Conservation (phyloP, 2,329 filamentous ascomycete genomes). For the Fusarium humuli region DNA sequence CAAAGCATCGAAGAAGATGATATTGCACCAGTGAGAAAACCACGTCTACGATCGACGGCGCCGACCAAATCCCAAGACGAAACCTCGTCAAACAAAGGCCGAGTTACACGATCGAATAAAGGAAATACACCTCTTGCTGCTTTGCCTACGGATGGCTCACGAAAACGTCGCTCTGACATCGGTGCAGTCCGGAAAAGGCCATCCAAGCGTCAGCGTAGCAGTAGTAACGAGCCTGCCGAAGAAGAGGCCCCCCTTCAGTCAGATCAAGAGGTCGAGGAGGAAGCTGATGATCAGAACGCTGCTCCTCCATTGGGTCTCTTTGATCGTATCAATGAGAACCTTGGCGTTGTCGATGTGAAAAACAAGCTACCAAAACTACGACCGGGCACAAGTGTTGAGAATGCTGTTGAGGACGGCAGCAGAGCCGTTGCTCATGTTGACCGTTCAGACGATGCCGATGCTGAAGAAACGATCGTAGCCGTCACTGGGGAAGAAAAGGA, state of each 20-base stretch:
- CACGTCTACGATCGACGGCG: conserved; percentile 1
- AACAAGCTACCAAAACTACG: background rate
- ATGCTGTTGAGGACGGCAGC: background rate
- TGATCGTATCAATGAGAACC: conserved; percentile 28
- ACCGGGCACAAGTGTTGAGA: background rate
- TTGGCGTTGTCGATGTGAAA: conserved; percentile 1
- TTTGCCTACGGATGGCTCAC: background rate
- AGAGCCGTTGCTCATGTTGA: background rate
- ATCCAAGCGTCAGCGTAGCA: conserved; percentile 15
- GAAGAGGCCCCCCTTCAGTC: background rate
- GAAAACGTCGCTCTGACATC: conserved; percentile 27
- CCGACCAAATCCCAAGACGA: background rate
- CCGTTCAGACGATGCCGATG: background rate
- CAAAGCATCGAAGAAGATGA: conserved; percentile 13
- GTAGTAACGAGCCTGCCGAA: background rate
- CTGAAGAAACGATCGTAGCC: background rate
- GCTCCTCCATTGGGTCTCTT: conserved; percentile 13
- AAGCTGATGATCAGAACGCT: conserved; percentile 22
- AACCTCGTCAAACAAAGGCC: background rate
- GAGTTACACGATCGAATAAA: conserved; percentile 25
- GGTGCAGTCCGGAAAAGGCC: background rate
- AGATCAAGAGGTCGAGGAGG: background rate
- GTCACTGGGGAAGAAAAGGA: background rate
- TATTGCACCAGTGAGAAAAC: background rate
- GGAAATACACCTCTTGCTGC: background rate